phyloP scores from a whole-genome alignment of 495 filamentous ascomycete genomes.

The Aspergillus sclerotioniger region DNA sequence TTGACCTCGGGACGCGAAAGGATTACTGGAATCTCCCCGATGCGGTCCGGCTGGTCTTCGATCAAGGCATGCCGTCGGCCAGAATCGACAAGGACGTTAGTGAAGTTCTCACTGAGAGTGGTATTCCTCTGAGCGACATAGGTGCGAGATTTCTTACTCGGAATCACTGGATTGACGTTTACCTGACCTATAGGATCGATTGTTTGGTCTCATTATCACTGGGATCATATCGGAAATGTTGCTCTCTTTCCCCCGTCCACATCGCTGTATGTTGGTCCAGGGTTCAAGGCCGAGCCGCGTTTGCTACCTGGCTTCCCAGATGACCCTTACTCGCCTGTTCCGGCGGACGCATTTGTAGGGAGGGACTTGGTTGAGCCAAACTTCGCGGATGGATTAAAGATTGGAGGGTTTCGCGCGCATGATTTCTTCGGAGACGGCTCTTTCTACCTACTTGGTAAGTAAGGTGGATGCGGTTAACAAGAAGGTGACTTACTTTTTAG shows the following conservation, averaged over 20 bases:
- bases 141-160: background rate
- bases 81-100: slow-evolving; percentile 26
- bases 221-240: slow-evolving; percentile 34
- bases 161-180: background rate
- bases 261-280: slow-evolving; percentile 32
- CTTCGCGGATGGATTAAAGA: slow-evolving; percentile 6
- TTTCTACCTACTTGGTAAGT: slow-evolving; percentile 38
- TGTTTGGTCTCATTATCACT: slow-evolving; percentile 21
- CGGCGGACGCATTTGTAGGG: slow-evolving; percentile 11
- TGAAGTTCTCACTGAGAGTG: slow-evolving; percentile 27
- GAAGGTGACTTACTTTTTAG: background rate
- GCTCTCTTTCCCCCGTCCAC: slow-evolving; percentile 31
- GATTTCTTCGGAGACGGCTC: slow-evolving; percentile 53
- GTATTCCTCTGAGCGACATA: slow-evolving; percentile 8
- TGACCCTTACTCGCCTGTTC: slow-evolving; percentile 14
- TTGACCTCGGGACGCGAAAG: slow-evolving; percentile 28
- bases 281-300: slow-evolving; percentile 22
- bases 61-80: slow-evolving; percentile 19
- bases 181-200: slow-evolving; percentile 3
- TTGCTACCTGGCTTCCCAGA: slow-evolving; percentile 32
- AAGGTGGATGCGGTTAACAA: background rate
- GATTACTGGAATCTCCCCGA: slow-evolving; percentile 31
- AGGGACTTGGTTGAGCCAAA: slow-evolving; percentile 12
- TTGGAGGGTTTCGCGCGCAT: slow-evolving; percentile 33
- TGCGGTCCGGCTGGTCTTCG: slow-evolving; percentile 9